These are phyloP conservation scores for Pichia paraexigua DNA, from an alignment of 805 yeast genomes.

Conservation along the genomic window DNA sequence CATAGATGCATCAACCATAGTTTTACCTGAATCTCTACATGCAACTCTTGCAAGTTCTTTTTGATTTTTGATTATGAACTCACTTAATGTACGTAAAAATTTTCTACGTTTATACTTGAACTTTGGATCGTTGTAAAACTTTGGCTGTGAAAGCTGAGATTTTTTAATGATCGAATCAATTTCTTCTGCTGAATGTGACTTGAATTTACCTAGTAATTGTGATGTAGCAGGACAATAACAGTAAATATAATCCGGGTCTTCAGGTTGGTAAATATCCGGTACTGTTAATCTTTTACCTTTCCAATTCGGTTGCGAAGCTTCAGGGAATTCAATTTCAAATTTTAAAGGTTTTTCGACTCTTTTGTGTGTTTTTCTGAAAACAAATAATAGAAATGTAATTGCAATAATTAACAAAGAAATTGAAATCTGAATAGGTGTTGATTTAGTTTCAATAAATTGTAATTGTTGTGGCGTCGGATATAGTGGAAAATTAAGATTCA, in stretches of 20 bases:
- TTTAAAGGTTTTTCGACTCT: constrained; percentile 32
- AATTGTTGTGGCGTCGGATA: constrained; percentile 1
- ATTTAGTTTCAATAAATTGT: constrained; percentile 6
- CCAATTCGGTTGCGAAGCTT: constrained; percentile 83
- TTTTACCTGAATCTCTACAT: constrained; percentile 94
- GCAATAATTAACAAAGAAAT: constrained; percentile 22
- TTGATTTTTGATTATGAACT: constrained; percentile 73
- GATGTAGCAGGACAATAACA: constrained; percentile 96
- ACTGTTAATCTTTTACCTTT: constrained; percentile 75
- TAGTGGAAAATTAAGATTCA: constrained; percentile 13
- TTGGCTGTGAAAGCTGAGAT: constrained; percentile 47
- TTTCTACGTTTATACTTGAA: constrained; percentile 50
- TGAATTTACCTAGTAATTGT: constrained; percentile 69
- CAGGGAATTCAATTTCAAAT: constrained; percentile 54
- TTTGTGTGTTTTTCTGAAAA: constrained; percentile 20
- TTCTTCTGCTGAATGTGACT: constrained; percentile 56
- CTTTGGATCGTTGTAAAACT: constrained; percentile 47
- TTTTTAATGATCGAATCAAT: constrained; percentile 56
- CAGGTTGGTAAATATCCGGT: constrained; percentile 46
- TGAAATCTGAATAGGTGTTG: constrained; percentile 25
- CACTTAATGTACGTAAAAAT: constrained; percentile 61
- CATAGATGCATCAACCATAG: constrained; percentile 92
- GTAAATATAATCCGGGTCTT: constrained; percentile 64
- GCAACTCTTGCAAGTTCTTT: constrained; percentile 85
- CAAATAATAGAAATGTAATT: constrained; percentile 16